phyloP scores from a whole-genome alignment of 495 filamentous ascomycete genomes.

The Neurospora sp. region DNA sequence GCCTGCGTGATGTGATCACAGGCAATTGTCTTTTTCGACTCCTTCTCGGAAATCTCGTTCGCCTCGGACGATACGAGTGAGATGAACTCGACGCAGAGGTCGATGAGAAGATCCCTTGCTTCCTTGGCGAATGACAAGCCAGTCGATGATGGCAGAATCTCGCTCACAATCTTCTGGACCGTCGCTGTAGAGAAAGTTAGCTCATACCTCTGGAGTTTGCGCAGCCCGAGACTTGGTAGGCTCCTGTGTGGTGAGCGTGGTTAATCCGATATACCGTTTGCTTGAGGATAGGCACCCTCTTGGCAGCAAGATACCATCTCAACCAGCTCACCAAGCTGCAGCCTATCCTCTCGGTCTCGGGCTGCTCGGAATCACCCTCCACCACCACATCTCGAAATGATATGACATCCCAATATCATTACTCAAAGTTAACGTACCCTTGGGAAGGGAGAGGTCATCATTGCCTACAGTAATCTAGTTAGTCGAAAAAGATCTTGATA shows the following conservation, averaged over 20 bases:
- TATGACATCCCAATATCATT: not conserved
- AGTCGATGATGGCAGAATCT: slow-evolving; percentile 69
- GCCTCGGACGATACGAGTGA: slow-evolving; percentile 94
- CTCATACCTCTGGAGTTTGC: not conserved
- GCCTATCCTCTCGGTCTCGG: not conserved
- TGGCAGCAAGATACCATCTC: not conserved
- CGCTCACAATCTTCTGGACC: slow-evolving; percentile 93
- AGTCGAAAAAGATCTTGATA: slow-evolving; percentile 8
- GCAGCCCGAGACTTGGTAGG: not conserved
- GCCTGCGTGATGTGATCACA: slow-evolving; percentile 94
- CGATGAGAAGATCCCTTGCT: slow-evolving; percentile 87
- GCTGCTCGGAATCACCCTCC: not conserved
- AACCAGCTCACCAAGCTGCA: not conserved
- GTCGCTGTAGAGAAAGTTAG: slow-evolving; percentile 51
- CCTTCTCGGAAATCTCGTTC: slow-evolving; percentile 96
- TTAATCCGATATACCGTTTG: not conserved
- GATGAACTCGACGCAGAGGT: slow-evolving; percentile 99
- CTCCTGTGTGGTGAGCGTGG: not conserved
- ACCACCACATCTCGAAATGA: not conserved
- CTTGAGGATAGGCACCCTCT: not conserved
- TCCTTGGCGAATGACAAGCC: slow-evolving; percentile 75
- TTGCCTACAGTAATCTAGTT: slow-evolving; percentile 44
- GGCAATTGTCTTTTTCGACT: slow-evolving; percentile 97
- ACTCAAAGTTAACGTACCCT: slow-evolving; percentile 46
- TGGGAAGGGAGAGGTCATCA: slow-evolving; percentile 91